These are phyloP conservation scores for Pythium sukuiense DNA, from an alignment of 352 stramenopile genomes.

Conservation along the genomic window DNA sequence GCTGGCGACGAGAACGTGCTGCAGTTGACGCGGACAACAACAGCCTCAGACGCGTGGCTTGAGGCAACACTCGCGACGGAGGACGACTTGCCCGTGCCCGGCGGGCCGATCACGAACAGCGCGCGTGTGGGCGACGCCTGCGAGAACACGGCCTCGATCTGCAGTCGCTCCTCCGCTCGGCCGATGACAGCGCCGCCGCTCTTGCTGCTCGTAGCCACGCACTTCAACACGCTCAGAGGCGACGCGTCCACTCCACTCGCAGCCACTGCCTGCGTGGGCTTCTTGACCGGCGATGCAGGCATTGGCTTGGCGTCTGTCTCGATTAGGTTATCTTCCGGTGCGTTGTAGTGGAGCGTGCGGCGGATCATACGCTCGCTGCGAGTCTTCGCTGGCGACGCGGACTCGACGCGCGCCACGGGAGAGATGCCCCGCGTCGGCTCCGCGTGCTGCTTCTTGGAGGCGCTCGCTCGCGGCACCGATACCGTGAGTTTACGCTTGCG, in stretches of 20 bases:
- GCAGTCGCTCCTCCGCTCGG: constrained; percentile 37
- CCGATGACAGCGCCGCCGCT: constrained; percentile 34
- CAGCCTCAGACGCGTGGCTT: constrained; percentile 7
- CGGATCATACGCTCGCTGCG: constrained; percentile 12
- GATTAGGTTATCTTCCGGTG: background rate
- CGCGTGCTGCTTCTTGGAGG: background rate
- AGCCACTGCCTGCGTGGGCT: constrained; percentile 9
- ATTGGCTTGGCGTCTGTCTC: constrained; percentile 3
- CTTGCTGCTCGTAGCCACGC: constrained; percentile 3
- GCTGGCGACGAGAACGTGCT: constrained; percentile 55
- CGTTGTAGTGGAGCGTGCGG: constrained; percentile 23
- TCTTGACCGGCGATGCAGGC: background rate
- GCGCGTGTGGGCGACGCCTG: constrained; percentile 27
- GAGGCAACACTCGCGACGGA: constrained; percentile 47
- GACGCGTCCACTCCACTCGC: constrained; percentile 31
- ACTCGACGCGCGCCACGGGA: constrained; percentile 8
- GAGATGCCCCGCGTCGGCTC: constrained; percentile 12
- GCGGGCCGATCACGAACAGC: constrained; percentile 68
- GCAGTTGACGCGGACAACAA: constrained; percentile 60
- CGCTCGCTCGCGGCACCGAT: background rate
- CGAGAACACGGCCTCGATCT: constrained; percentile 34
- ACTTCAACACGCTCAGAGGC: constrained; percentile 8
- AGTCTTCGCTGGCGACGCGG: background rate
- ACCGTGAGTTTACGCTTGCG: constrained; percentile 20
- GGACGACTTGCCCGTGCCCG: constrained; percentile 69